A percentile compares a stretch with the other conserved stretches of the same genome.
phyloP scores from a whole-genome alignment of 139 green algal genomes.

The Ulvella scutata region DNA sequence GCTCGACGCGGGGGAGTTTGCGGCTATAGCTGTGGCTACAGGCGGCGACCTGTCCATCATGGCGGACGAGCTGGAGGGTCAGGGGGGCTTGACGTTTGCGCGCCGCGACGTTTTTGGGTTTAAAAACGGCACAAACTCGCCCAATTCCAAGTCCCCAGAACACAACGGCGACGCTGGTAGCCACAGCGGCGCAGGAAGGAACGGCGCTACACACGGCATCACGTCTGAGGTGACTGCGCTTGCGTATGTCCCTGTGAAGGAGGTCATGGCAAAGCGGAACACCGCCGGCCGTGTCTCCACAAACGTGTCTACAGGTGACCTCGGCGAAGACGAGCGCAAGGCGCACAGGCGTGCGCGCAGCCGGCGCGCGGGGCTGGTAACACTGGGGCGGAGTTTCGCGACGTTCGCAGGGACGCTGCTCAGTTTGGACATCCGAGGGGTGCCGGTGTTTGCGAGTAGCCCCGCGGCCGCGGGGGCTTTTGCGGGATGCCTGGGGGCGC shows the following conservation, averaged over 20 bases:
- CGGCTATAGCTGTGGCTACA: not conserved
- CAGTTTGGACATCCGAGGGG: not conserved
- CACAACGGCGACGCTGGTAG: not conserved
- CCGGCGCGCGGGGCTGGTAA: not conserved
- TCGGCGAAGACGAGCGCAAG: too few relatives aligned
- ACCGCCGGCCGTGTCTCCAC: not conserved
- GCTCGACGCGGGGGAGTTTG: not conserved
- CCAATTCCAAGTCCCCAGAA: not conserved
- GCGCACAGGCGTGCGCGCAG: not conserved
- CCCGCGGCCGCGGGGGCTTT: not conserved
- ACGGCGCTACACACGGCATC: not conserved
- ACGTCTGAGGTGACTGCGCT: too few relatives aligned
- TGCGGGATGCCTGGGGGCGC: not conserved
- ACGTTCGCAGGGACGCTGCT: not conserved
- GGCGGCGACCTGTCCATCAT: not conserved
- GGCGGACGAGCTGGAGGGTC: not conserved
- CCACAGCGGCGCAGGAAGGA: not conserved
- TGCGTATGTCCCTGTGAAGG: too few relatives aligned
- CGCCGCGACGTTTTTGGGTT: too few relatives aligned
- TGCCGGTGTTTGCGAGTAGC: conserved; percentile 4
- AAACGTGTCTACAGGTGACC: too few relatives aligned
- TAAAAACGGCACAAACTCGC: not conserved
- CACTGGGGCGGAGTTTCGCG: not conserved
- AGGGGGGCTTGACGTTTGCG: not conserved
- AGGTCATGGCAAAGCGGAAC: not conserved